Percentiles rank a stretch among this genome's conserved stretches.
Evolutionary conservation across 164 flowering plant genomes (phyloP).

Genomic region (Chloranthus sessilifolius): DNA sequence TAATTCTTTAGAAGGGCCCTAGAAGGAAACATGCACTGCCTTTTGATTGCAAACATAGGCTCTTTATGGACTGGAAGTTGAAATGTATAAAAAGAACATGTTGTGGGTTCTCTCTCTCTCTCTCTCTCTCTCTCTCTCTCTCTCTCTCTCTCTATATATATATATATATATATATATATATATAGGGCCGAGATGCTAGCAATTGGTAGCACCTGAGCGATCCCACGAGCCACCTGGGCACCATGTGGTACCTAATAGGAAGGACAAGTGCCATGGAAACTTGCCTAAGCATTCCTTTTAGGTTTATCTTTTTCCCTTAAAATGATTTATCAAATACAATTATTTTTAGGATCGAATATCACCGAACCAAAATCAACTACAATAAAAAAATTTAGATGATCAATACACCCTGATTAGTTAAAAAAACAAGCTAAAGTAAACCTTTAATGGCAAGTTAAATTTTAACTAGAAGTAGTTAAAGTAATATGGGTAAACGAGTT

Average conservation of each 20-base stretch:
- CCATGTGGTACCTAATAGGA: background rate
- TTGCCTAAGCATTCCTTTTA: background rate
- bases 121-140: conserved; percentile 6
- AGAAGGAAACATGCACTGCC: conserved; percentile 2
- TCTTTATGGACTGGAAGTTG: background rate
- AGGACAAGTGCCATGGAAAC: background rate
- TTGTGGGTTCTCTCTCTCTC: conserved; percentile 5
- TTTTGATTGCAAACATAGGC: background rate
- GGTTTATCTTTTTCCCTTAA: background rate
- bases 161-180: background rate
- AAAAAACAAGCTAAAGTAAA: too few species aligned
- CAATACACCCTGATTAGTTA: too few species aligned
- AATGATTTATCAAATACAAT: too few species aligned
- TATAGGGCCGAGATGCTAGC: background rate
- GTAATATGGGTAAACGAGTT: too few species aligned
- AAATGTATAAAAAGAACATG: background rate
- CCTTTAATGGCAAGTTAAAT: too few species aligned
- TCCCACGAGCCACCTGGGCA: too few species aligned
- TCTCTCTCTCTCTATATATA: background rate
- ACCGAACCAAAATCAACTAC: too few species aligned
- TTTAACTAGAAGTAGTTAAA: too few species aligned
- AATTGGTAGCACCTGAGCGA: too few species aligned
- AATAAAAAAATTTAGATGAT: too few species aligned
- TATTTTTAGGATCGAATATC: too few species aligned
- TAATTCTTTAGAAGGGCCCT: conserved; percentile 1